Conservation (phyloP, 2,329 filamentous ascomycete species). For the Xylaria arbuscula region DNA sequence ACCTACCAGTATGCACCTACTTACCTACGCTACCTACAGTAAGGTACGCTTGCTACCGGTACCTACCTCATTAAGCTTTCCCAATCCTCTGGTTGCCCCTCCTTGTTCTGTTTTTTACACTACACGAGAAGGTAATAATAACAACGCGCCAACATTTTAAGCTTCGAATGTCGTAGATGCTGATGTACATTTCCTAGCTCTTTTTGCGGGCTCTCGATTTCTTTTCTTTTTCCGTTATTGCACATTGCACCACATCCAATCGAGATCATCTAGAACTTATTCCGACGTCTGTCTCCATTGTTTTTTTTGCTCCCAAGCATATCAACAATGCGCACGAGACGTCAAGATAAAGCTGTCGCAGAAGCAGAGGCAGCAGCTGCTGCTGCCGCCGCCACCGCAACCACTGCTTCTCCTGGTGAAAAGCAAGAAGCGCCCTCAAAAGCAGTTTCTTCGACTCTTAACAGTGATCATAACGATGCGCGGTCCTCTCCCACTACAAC, state of each 20-base stretch:
- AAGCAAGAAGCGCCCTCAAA: slow-evolving; percentile 18
- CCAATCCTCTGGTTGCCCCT: slow-evolving; percentile 29
- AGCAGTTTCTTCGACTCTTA: slow-evolving; percentile 8
- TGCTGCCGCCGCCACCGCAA: slow-evolving; percentile 10
- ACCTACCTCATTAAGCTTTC: slow-evolving; percentile 9
- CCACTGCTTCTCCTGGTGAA: slow-evolving; percentile 12
- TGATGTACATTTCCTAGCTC: not conserved
- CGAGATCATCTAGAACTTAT: slow-evolving; percentile 3
- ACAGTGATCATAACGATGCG: slow-evolving; percentile 23
- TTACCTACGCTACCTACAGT: slow-evolving; percentile 5
- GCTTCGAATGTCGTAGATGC: not conserved
- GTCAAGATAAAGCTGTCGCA: slow-evolving; percentile 34
- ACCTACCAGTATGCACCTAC: too few relatives aligned
- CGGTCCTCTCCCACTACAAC: slow-evolving; percentile 38
- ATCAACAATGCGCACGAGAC: slow-evolving; percentile 39
- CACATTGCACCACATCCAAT: not conserved
- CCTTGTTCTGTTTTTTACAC: slow-evolving; percentile 26
- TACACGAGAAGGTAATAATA: slow-evolving; percentile 2
- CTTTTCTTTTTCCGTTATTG: not conserved
- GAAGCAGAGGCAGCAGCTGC: slow-evolving; percentile 22
- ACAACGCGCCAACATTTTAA: slow-evolving; percentile 2
- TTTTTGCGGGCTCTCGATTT: not conserved
- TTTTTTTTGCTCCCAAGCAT: not conserved
- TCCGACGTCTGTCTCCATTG: not conserved
- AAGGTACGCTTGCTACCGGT: not conserved